Evolutionary conservation across 176 grass and related monocot genomes (phyloP).

Genomic region (Poa pratensis): DNA sequence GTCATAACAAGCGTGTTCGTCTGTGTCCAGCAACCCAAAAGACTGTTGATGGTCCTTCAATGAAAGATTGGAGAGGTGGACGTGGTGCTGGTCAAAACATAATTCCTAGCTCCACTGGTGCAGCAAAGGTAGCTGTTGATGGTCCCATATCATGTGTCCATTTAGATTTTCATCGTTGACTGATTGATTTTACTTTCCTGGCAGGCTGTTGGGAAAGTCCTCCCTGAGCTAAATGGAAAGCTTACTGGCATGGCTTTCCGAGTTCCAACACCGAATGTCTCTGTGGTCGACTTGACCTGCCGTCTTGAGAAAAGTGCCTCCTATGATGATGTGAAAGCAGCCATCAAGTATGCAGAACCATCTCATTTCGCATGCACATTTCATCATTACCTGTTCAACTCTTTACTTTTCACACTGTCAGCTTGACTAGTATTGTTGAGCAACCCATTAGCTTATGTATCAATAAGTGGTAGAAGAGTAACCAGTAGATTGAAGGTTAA

Average conservation of each 20-base stretch:
- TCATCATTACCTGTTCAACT: constrained; percentile 5
- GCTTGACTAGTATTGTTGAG: constrained; percentile 11
- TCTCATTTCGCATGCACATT: constrained; percentile 30
- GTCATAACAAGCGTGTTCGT: constrained; percentile 28
- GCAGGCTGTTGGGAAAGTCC: constrained; percentile 97
- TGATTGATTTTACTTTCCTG: constrained; percentile 29
- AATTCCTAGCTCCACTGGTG: constrained; percentile 98
- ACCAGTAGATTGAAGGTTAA: neutral
- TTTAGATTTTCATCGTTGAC: neutral
- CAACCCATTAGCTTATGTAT: neutral
- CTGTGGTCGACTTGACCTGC: constrained; percentile 98
- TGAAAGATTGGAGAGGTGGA: constrained; percentile 98
- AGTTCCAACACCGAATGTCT: constrained; percentile 97
- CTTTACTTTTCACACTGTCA: neutral
- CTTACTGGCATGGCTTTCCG: constrained; percentile 98
- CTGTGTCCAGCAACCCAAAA: constrained; percentile 85
- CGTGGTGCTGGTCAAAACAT: constrained; percentile 98
- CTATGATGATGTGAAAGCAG: constrained; percentile 97
- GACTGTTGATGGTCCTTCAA: constrained; percentile 93
- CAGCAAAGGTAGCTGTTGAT: constrained; percentile 79
- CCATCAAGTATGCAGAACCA: constrained; percentile 74
- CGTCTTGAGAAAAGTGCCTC: constrained; percentile 89
- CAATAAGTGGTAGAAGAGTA: neutral
- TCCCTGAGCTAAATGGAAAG: constrained; percentile 90
- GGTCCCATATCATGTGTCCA: neutral